Base-by-base conservation (phyloP, 768 basidiomycete genomes). In the Lyophyllum semitale region DNA sequence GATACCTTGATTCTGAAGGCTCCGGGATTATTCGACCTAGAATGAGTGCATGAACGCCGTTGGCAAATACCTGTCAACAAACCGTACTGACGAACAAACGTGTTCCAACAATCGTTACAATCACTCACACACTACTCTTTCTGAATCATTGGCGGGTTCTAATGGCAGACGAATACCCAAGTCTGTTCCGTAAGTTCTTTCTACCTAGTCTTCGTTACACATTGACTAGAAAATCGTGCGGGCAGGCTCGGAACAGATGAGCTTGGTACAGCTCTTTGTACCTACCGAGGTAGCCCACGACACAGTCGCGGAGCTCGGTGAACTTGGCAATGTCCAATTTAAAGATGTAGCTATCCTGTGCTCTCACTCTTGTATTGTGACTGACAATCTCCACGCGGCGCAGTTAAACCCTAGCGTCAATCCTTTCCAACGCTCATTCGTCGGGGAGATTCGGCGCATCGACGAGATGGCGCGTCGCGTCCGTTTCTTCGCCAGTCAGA, bases 231-330 rank as follows among this genome's bases (percentile, higher is more conserved):
- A 64, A 55, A 51, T 17, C 8, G 4, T 18, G 37, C 27, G n/a
- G n/a, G n/a, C 26, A 97, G 95, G 92, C 54, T 98, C 95, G 82
- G 95, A 97, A 77, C 83, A 87, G 78, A 98, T 98, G 95, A 96
- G 94, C 80, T 79, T 95, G 75, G 91, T 96, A 59, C 94, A 98
- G 80, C 87, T 99, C 66, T 95, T 94, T 69, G 90, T 98, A 63
- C 97, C 96, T 41, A 89, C 91, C 35, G 97, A 99, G 80, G 93
- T 96, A 58, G 93, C 95, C 26, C 97, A 99, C 71, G 94, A 98
- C 68, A 93, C 96, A 44, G 93, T 98, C 57, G 87, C 90, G 49
- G 94, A 96, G 69, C 85, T 99, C 17, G 97, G 93, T 62, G 94
- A 97, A 72, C 85, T 98, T 41, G 94, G 95, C 43, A 83, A 96